phyloP scores from a whole-genome alignment of 257 asterid species.

The Fraxinus cuspidata region DNA sequence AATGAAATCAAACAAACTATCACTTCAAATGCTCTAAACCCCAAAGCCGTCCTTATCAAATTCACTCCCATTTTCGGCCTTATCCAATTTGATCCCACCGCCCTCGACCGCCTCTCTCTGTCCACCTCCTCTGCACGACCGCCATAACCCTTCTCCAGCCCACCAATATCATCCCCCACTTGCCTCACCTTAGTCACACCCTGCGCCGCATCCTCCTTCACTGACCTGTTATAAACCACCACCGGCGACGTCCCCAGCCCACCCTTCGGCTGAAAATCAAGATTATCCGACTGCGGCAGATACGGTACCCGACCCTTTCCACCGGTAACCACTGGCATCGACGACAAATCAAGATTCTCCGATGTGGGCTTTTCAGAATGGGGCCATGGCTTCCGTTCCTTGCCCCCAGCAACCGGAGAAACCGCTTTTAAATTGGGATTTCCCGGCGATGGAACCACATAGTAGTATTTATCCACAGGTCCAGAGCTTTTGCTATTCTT shows the following conservation, averaged over 20 bases:
- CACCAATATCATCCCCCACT: slow-evolving; percentile 32
- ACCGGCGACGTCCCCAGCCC: slow-evolving; percentile 24
- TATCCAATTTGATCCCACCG: slow-evolving; percentile 37
- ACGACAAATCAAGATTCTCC: slow-evolving; percentile 42
- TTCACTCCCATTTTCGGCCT: slow-evolving; percentile 33
- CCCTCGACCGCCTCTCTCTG: slow-evolving; percentile 45
- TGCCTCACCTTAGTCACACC: slow-evolving; percentile 46
- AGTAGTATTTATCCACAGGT: slow-evolving; percentile 44
- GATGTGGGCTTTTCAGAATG: slow-evolving; percentile 42
- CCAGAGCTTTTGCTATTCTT: slow-evolving; percentile 45
- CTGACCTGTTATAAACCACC: slow-evolving; percentile 37
- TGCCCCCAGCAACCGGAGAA: slow-evolving; percentile 24
- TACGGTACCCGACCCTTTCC: slow-evolving; percentile 23
- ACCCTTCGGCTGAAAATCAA: slow-evolving; percentile 24
- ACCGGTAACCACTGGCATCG: slow-evolving; percentile 25
- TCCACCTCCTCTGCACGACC: slow-evolving; percentile 35
- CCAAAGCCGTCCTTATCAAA: slow-evolving; percentile 48
- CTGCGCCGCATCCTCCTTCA: slow-evolving; percentile 43
- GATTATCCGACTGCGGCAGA: slow-evolving; percentile 37
- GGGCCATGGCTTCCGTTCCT: slow-evolving; percentile 36
- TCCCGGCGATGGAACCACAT: slow-evolving; percentile 47
- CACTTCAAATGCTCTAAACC: slow-evolving; percentile 56
- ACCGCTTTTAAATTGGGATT: slow-evolving; percentile 29
- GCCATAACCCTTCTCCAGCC: slow-evolving; percentile 45
- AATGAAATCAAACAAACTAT: slow-evolving; percentile 64